A percentile compares a stretch with the other conserved stretches of the same genome.
These are phyloP conservation scores for Teratosphaeria nubilosa DNA, from an alignment of 2,329 filamentous ascomycete species.

Conservation along the genomic window DNA sequence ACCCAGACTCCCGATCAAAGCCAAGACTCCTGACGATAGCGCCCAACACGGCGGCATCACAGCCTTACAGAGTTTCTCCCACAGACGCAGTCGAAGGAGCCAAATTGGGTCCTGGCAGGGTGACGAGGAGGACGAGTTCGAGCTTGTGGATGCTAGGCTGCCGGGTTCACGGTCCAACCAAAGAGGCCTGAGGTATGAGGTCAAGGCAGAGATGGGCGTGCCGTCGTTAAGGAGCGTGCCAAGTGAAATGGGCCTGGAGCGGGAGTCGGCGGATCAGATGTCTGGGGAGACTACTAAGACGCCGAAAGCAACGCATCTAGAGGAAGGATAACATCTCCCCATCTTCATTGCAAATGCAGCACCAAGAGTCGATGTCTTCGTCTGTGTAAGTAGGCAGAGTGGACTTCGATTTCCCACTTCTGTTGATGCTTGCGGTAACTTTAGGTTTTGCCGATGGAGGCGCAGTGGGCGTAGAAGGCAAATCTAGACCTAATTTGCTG, in stretches of 20 bases:
- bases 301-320: too few species aligned
- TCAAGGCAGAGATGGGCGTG: background rate
- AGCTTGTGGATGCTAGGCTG: background rate
- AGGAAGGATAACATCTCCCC: conserved; percentile 43
- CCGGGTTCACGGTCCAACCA: background rate
- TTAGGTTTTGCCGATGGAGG: conserved; percentile 24
- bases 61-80: background rate
- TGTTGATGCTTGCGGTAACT: conserved; percentile 4
- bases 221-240: background rate
- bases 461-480: conserved; percentile 39
- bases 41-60: background rate
- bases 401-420: conserved; percentile 19
- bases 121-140: background rate
- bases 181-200: background rate
- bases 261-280: too few species aligned
- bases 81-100: background rate
- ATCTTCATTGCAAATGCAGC: conserved; percentile 72
- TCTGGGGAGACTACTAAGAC: too few species aligned
- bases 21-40: background rate
- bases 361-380: conserved; percentile 67
- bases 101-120: background rate
- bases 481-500: conserved; percentile 32
- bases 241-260: background rate
- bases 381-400: conserved; percentile 44
- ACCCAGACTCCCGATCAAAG: background rate